These are phyloP conservation scores for Epichloe amarillans DNA, from an alignment of 2,329 filamentous ascomycete genomes.

Conservation along the genomic window DNA sequence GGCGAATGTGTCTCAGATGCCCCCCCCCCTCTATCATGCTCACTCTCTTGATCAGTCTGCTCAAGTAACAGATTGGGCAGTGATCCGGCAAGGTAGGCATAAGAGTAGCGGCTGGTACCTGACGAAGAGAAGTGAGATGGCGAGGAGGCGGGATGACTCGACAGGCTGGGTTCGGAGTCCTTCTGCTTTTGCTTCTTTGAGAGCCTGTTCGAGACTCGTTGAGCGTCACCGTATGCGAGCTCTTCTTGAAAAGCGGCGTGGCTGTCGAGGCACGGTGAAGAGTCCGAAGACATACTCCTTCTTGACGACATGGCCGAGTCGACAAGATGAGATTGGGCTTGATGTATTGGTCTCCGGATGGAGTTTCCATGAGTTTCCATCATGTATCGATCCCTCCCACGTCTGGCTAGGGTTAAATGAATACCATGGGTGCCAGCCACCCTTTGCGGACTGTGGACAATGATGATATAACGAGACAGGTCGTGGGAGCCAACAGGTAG, in stretches of 20 bases:
- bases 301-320: neutral
- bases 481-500: too few species aligned
- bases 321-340: neutral
- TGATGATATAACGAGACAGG: neutral
- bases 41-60: neutral
- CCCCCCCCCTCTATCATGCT: neutral
- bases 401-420: neutral
- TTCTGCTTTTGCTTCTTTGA: neutral
- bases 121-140: neutral
- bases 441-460: neutral
- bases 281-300: neutral
- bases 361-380: neutral
- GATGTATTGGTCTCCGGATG: neutral
- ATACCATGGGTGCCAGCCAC: neutral
- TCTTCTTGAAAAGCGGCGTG: neutral
- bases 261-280: neutral
- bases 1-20: neutral
- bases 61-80: neutral
- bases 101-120: conserved; percentile 1
- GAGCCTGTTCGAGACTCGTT: neutral
- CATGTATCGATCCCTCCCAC: neutral
- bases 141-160: neutral
- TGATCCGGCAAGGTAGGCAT: conserved; percentile 2
- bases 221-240: neutral
- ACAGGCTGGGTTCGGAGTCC: neutral